Conservation (phyloP, 805 yeast species). For the Nakazawaea laoshanensis region DNA sequence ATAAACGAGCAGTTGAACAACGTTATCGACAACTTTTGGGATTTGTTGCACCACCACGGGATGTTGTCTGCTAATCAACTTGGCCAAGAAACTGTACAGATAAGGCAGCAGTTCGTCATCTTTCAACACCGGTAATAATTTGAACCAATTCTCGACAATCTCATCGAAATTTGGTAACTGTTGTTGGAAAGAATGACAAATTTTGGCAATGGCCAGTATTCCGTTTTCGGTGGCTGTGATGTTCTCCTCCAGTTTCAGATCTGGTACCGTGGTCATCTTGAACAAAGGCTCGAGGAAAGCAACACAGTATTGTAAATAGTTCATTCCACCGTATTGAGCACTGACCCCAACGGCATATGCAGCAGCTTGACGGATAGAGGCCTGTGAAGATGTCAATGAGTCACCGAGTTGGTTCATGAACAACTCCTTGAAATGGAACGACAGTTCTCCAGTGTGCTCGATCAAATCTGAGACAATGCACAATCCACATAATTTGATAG, state of each 20-base stretch:
- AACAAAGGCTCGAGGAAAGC: slow-evolving; percentile 70
- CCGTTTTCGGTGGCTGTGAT: slow-evolving; percentile 83
- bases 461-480: slow-evolving; percentile 74
- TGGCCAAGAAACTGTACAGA: slow-evolving; percentile 67
- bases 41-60: slow-evolving; percentile 45
- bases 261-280: slow-evolving; percentile 66
- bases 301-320: slow-evolving; percentile 54
- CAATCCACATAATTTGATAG: slow-evolving; percentile 68
- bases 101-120: slow-evolving; percentile 88
- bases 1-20: slow-evolving; percentile 67
- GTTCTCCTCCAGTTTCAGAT: slow-evolving; percentile 80
- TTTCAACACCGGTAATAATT: slow-evolving; percentile 69
- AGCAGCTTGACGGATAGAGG: slow-evolving; percentile 81
- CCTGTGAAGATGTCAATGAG: slow-evolving; percentile 54
- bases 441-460: slow-evolving; percentile 68
- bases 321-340: slow-evolving; percentile 69
- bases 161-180: slow-evolving; percentile 52
- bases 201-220: slow-evolving; percentile 74
- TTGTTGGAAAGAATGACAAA: slow-evolving; percentile 57
- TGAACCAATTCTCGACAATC: slow-evolving; percentile 69
- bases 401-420: slow-evolving; percentile 61
- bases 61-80: slow-evolving; percentile 61
- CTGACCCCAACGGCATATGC: slow-evolving; percentile 78
- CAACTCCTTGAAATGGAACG: slow-evolving; percentile 54
- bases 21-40: slow-evolving; percentile 56